Base-by-base conservation (phyloP, 2,329 filamentous ascomycete genomes). In the Colletotrichum sansevieriae region DNA sequence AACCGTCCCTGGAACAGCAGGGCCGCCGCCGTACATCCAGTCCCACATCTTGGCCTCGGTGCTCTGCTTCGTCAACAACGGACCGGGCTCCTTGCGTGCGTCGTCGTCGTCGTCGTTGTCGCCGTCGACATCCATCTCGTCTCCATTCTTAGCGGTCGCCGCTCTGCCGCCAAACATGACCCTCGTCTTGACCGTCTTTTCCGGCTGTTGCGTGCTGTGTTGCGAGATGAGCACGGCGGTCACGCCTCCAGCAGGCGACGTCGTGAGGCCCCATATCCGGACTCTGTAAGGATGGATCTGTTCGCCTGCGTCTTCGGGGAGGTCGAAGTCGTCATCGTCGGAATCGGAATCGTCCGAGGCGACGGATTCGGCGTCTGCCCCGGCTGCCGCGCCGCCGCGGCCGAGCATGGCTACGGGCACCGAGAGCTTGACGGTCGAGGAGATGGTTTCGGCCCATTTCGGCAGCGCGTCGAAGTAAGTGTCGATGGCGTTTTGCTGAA, bases 1-100 rank as follows among this genome's bases (percentile, higher is more conserved):
- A 25, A 73, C 66, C 7, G 72, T 78, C 4, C 83, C 84, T 0
- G 81, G 78, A 3, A 87, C 83, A 2, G 81, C 78, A 0, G 80
- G 77, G 0, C 84, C 85, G n/a, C 78, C 78, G 18, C 85, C 86
- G 72, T 89, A 89, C 83, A 89, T 86, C 82, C 84, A 87, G 70
- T 88, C 84, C 83, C 87, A 89, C 51, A 85, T 79, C 43, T 78
- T 78, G 0, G 82, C 87, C 74, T 90, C 87, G 2, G 86, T 87
- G n/a, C 84, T 85, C 20, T 86, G 75, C 2, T 71, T 2, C 11
- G 59, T 35, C 60, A 54, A 60, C 22, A 29, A 60, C 10, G 22
- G 52, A 4, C n/a, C 1, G 3, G n/a, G 6, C 41, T 44, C 9
- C 33, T 18, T n/a, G 51, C 71, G 29, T 29, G 3, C 29, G 29